Evolutionary conservation across 73 alveolate genomes (phyloP).

Genomic region (Tetrahymena thermophila): DNA sequence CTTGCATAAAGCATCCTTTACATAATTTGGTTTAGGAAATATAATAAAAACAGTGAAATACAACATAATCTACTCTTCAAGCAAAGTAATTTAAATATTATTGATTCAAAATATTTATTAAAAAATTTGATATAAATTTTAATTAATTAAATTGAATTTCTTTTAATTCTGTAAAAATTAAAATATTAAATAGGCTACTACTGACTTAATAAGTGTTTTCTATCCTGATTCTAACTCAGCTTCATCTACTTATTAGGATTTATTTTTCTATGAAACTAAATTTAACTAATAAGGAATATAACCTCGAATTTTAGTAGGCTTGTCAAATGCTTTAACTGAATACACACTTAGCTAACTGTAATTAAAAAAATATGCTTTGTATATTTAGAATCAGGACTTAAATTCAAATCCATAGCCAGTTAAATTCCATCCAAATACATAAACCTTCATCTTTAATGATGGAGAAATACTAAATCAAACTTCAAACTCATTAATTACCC

Average conservation of each 20-base stretch:
- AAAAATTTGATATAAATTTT: background rate
- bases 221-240: background rate
- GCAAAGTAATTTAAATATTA: background rate
- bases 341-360: background rate
- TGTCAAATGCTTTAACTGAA: background rate
- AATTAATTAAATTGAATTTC: background rate
- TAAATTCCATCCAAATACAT: background rate
- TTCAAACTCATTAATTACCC: background rate
- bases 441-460: background rate
- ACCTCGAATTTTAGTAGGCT: background rate
- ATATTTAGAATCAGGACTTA: background rate
- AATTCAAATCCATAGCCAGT: background rate
- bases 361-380: background rate
- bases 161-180: background rate
- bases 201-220: background rate
- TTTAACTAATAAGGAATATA: background rate
- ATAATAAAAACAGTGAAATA: background rate
- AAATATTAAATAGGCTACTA: background rate
- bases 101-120: too few relatives aligned
- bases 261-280: background rate
- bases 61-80: background rate
- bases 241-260: background rate
- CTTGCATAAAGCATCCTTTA: background rate
- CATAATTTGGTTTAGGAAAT: background rate
- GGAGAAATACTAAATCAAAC: background rate